Percentiles rank a stretch among this genome's conserved stretches.
phyloP scores from a whole-genome alignment of 2,329 filamentous ascomycete genomes.

The Pseudogymnoascus sp. region DNA sequence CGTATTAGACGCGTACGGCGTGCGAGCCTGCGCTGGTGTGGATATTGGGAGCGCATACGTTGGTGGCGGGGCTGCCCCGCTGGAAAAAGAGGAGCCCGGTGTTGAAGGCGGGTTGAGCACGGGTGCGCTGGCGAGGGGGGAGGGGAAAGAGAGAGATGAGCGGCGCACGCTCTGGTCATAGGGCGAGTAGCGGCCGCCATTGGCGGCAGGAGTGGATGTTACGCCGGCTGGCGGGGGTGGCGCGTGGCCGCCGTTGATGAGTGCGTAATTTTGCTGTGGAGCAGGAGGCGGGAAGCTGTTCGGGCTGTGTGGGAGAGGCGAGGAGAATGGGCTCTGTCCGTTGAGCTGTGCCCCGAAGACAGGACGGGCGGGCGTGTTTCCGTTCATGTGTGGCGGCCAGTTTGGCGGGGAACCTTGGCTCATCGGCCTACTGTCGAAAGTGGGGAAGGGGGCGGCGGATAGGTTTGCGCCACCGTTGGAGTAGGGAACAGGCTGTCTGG shows the following conservation, averaged over 20 bases:
- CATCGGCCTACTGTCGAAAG: neutral
- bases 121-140: conserved; percentile 24
- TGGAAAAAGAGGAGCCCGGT: conserved; percentile 12
- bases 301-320: conserved; percentile 26
- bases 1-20: neutral
- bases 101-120: conserved; percentile 21
- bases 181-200: neutral
- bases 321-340: conserved; percentile 25
- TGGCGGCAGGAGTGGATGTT: neutral
- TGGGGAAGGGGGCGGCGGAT: neutral
- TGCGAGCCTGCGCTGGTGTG: conserved; percentile 16
- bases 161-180: conserved; percentile 18
- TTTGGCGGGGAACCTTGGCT: conserved; percentile 4
- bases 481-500: conserved; percentile 9
- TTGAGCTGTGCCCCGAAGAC: conserved; percentile 16
- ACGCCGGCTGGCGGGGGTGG: conserved; percentile 11
- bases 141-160: conserved; percentile 23
- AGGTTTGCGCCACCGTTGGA: neutral
- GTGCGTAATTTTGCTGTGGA: conserved; percentile 21
- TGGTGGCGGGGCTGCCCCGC: conserved; percentile 13
- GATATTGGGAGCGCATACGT: conserved; percentile 12
- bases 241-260: conserved; percentile 20
- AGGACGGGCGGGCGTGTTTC: conserved; percentile 10
- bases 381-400: conserved; percentile 1
- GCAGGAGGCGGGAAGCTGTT: conserved; percentile 27